A percentile compares a stretch with the other conserved stretches of the same genome.
Evolutionary conservation across 129 eudicot species (phyloP).

Genomic region (Escallonia herrerae): DNA sequence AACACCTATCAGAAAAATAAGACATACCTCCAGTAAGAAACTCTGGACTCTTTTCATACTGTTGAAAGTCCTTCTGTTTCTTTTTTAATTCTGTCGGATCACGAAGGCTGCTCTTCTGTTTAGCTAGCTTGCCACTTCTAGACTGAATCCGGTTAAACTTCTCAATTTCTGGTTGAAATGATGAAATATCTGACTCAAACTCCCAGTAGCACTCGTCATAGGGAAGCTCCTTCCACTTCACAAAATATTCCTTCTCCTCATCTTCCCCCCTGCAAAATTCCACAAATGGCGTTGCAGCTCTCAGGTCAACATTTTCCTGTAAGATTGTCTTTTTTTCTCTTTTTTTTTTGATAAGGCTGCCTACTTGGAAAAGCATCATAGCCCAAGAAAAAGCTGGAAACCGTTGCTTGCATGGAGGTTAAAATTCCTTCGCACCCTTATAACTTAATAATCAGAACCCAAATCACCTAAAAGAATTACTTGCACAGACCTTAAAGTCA

Average conservation of each 20-base stretch:
- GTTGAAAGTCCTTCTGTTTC: constrained; percentile 84
- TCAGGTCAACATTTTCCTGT: neutral
- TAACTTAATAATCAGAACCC: too few relatives aligned
- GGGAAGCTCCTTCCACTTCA: constrained; percentile 84
- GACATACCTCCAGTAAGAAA: constrained; percentile 85
- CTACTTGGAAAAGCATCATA: too few relatives aligned
- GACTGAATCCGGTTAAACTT: constrained; percentile 56
- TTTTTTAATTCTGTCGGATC: constrained; percentile 50
- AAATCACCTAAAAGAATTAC: too few relatives aligned
- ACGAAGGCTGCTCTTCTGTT: constrained; percentile 41
- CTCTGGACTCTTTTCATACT: constrained; percentile 76
- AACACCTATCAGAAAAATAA: neutral
- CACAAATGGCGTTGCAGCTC: neutral
- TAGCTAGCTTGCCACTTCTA: constrained; percentile 48
- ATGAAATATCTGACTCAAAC: constrained; percentile 72
- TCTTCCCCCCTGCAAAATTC: constrained; percentile 46
- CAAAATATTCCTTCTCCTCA: constrained; percentile 81
- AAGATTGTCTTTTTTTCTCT: neutral
- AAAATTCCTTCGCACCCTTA: too few relatives aligned
- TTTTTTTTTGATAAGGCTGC: neutral
- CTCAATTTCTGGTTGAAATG: constrained; percentile 84
- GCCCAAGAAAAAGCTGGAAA: too few relatives aligned
- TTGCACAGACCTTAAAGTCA: too few relatives aligned
- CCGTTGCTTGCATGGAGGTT: too few relatives aligned
- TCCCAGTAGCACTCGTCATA: constrained; percentile 99